Evolutionary conservation across 371 early-diverging fungal genomes (phyloP), one percentile per base, ranked within the genome.

Genomic region (Mortierella sp.): DNA sequence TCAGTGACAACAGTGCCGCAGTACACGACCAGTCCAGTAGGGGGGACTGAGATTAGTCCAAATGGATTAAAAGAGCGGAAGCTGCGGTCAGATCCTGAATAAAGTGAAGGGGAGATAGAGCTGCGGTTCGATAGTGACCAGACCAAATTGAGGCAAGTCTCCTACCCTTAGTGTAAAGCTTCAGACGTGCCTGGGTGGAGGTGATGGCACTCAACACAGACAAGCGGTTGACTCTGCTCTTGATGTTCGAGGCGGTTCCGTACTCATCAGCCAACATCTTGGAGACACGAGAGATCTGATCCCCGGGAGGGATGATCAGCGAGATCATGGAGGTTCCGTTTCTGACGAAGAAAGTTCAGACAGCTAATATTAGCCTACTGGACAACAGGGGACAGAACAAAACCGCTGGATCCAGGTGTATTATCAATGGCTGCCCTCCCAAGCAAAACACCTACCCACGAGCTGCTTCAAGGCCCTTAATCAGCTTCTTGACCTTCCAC

Each of bases 261-360:
- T 97, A 97, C 90, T 99, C 99, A 80, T 97, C 99, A 24, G 98
- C 95, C 82, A 99, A 89, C 98, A 99, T 98, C 80, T 93, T 95
- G 31, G 89, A 85, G 12, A 93, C 90, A 70, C 91, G 92, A 9
- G 97, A 88, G 58, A 99, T 91, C 81, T 99, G 99, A 83, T 95
- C 95, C 83, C 93, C 86, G 76, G 99, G 97, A 71, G 92, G 98
- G 66, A 99, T 91, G 62, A 99, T 93, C 45, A 99, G 90, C 45
- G 97, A 96, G 80, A 99, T 99, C 99, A 99, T 99, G 63, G 98
- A 97, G 8, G 99, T 99, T 58, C 99, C 99, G 79, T 99, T 99
- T 69, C 94, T 93, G 85, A 7, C 44, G 39, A 34, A 31, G 49
- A 25, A n/a, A 60, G 64, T 25, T 40, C 49, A 60, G 52, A 50